phyloP scores from a whole-genome alignment of 306 rosid genomes.

The Trichosanthes cucumerina region DNA sequence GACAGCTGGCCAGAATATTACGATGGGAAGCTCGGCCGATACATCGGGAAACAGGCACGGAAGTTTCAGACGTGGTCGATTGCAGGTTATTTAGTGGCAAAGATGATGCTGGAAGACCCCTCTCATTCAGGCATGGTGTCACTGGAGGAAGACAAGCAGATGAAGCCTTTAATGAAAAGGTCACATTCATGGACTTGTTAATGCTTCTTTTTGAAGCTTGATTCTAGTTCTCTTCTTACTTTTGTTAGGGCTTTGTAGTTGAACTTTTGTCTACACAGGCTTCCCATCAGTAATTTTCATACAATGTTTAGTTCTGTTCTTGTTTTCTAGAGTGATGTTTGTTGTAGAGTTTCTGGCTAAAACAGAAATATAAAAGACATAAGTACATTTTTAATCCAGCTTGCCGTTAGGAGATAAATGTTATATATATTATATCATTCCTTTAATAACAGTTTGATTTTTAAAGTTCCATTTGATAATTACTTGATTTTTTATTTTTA shows the following conservation, averaged over 20 bases:
- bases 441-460: too few relatives aligned
- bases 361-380: background rate
- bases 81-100: constrained; percentile 68
- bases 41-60: constrained; percentile 66
- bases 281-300: background rate
- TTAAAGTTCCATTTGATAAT: too few relatives aligned
- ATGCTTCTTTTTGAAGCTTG: background rate
- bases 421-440: too few relatives aligned
- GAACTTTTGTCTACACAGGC: background rate
- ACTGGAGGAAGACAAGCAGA: constrained; percentile 54
- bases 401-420: background rate
- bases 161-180: constrained; percentile 51
- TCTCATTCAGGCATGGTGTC: constrained; percentile 55
- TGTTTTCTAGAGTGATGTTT: background rate
- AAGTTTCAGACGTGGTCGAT: constrained; percentile 71
- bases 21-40: constrained; percentile 60
- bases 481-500: too few relatives aligned
- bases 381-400: background rate
- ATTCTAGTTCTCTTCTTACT: background rate
- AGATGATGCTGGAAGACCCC: constrained; percentile 70
- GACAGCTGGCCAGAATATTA: constrained; percentile 77
- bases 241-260: background rate
- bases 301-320: background rate
- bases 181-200: constrained; percentile 54
- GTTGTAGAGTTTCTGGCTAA: background rate